These are phyloP conservation scores for Platanthera zijinensis DNA, from an alignment of 106 monocot species.

Conservation along the genomic window DNA sequence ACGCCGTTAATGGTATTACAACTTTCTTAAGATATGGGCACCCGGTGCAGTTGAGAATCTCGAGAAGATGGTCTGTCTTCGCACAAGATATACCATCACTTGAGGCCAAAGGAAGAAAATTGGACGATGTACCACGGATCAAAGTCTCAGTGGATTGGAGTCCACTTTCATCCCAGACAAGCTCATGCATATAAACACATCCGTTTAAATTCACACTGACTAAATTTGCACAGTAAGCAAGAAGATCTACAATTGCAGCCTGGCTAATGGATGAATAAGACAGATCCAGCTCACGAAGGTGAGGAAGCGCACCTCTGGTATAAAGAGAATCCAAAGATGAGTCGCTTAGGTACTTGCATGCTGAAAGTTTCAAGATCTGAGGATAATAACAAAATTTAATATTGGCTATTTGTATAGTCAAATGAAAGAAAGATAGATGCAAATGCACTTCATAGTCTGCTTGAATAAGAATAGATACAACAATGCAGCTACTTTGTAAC, in stretches of 20 bases:
- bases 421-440: background rate
- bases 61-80: conserved; percentile 50
- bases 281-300: conserved; percentile 75
- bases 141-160: conserved; percentile 8
- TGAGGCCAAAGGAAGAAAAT: conserved; percentile 9
- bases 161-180: conserved; percentile 44
- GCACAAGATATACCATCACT: conserved; percentile 4
- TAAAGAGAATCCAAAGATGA: conserved; percentile 83
- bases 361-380: conserved; percentile 85
- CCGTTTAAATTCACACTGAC: conserved; percentile 87
- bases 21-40: conserved; percentile 89
- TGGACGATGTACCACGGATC: conserved; percentile 15
- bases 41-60: conserved; percentile 85
- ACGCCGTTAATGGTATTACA: conserved; percentile 41
- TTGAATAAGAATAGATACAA: too few species aligned
- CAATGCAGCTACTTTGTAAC: too few species aligned
- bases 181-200: conserved; percentile 66
- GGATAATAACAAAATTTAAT: background rate
- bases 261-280: conserved; percentile 93
- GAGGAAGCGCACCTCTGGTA: conserved; percentile 70
- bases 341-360: conserved; percentile 88
- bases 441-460: background rate
- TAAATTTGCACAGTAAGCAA: conserved; percentile 70
- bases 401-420: too few species aligned
- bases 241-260: conserved; percentile 59